Evolutionary conservation across 202 grass and related monocot genomes (phyloP), one percentile per base, ranked within the genome.

Genomic region (Dendrocalamus latiflorus): DNA sequence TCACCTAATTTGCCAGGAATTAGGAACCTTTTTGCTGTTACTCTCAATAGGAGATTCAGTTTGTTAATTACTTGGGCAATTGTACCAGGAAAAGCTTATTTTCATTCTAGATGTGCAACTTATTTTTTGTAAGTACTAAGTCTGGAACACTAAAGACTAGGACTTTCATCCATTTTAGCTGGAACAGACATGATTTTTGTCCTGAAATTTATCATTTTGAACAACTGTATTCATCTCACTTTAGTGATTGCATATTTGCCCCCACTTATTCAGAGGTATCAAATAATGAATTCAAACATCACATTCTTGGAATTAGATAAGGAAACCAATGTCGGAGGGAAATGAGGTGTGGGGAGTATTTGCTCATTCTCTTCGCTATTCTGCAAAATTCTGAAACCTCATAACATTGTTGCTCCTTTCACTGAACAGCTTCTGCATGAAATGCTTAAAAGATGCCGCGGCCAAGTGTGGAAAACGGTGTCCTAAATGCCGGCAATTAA

Each of bases 381-480:
- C 5, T 70, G 37, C 26, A 55, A 14, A 70, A 42, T 34, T 70
- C 37, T 56, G 61, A 14, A 77, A 74, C 62, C 53, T 84, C 16
- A 47, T 20, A 74, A 17, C 44, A 45, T 58, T 70, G 42, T 53
- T 55, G 17, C 7, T 51, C 58, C 1, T 63, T 83, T 45, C 54
- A 50, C 47, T 86, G 59, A 16, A 75, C 85, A 98, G 91, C 80
- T 98, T 95, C 80, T 98, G 91, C 60, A 81, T 95, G 73, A 93
- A 91, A 87, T 98, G 93, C 82, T 77, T 98, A 70, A 98, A 93
- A 69, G 60, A 74, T 67, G 87, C 93, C 16, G 85, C 93, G 28
- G 54, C 80, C 20, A 98, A 95, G 68, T 98, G 95, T n/a, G 91
- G 95, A 73, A 98, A 90, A 74, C 70, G 85, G 21, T 98, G 95